Evolutionary conservation across 2,329 filamentous ascomycete genomes (phyloP), one percentile per base, ranked within the genome.

Genomic region (Fusarium nurragi): DNA sequence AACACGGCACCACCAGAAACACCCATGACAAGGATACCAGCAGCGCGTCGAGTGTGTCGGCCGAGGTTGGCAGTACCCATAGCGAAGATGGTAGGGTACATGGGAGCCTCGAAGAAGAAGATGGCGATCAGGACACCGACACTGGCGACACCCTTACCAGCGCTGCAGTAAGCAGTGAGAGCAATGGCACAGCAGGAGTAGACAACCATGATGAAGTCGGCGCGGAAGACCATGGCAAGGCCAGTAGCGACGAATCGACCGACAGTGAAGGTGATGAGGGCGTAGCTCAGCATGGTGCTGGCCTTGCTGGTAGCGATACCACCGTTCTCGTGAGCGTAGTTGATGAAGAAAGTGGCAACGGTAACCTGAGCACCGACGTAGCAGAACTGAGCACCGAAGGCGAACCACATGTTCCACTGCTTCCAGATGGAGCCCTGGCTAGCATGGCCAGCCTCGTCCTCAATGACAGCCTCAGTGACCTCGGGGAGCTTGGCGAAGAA

Each of bases 81-180:
- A 10, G 90, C 90, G 40, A 94, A 87, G 71, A 94, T 92, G 19
- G 90, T 93, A 0, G 91, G 91, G 80, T 94, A 94, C 77, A 89
- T 90, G 72, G 92, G 90, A 7, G 86, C 89, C 77, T 92, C 90
- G 75, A 93, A 94, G 81, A 94, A 93, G 43, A 93, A 82, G 19
- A 89, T 86, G 25, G 91, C 65, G 75, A 87, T 91, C 28, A 93
- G 82, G 81, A 93, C 87, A n/a, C 81, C 78, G 55, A 87, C 79
- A 45, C 83, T 83, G 1, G 75, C 76, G 65, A 81, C 77, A 25
- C 79, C 81, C 5, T 25, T 6, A 12, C 75, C 66, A 59, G 80
- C 76, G 4, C 81, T 81, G 70, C 83, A 81, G 44, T 83, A 74
- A 9, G 83, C 80, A 13, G 76, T 79, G 34, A 82, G 72, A 76